Percentiles rank a stretch among this genome's conserved stretches.
phyloP scores from a whole-genome alignment of 495 filamentous ascomycete species.

The Penicillium simplicissimum region DNA sequence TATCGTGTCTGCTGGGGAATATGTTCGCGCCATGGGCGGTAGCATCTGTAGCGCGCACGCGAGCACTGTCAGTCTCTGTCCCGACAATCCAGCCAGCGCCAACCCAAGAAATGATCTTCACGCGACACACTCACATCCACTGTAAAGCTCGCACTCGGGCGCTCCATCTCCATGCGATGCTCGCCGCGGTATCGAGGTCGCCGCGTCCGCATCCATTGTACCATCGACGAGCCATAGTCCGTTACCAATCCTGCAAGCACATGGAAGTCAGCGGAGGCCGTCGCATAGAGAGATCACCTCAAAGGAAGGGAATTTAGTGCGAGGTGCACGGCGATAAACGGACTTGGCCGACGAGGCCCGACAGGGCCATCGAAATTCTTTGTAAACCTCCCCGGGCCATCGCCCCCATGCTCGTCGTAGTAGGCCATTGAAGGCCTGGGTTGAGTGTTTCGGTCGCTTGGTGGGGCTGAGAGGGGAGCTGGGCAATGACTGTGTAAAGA shows the following conservation, averaged over 20 bases:
- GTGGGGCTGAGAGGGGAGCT: neutral
- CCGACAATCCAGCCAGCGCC: neutral
- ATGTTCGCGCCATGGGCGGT: constrained; percentile 71
- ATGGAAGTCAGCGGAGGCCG: constrained; percentile 6
- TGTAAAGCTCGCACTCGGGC: constrained; percentile 84
- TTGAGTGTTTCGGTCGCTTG: neutral
- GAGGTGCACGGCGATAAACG: constrained; percentile 14
- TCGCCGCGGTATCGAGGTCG: constrained; percentile 71
- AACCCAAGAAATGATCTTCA: neutral
- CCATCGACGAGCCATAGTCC: constrained; percentile 90
- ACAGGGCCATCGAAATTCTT: constrained; percentile 42
- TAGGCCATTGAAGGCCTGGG: constrained; percentile 38
- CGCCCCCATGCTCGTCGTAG: constrained; percentile 45
- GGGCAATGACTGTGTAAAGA: neutral
- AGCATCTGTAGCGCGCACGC: constrained; percentile 63
- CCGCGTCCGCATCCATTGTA: constrained; percentile 89
- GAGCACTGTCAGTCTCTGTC: constrained; percentile 13
- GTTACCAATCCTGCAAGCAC: constrained; percentile 65
- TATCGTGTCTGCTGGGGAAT: constrained; percentile 76
- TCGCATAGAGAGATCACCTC: neutral
- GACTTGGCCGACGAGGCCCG: constrained; percentile 48
- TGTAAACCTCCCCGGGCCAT: constrained; percentile 34
- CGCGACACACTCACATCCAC: constrained; percentile 68
- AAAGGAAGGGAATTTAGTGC: neutral
- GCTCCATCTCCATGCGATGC: constrained; percentile 69